phyloP scores from a whole-genome alignment of 164 flowering plant species.

The Vitis amurensis region DNA sequence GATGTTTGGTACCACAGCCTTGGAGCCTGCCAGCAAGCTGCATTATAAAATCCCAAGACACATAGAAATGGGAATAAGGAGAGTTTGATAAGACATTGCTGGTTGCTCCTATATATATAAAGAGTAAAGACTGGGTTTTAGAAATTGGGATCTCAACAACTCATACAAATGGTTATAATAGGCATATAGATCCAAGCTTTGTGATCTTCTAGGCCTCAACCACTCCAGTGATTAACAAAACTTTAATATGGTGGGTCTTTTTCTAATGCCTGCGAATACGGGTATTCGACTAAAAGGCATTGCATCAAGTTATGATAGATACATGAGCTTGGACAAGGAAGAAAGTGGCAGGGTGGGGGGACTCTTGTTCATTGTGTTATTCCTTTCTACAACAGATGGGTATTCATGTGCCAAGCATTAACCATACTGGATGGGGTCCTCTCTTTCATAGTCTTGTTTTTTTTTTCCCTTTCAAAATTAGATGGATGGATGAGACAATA shows the following conservation, averaged over 20 bases:
- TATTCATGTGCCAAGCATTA: not conserved
- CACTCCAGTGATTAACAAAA: not conserved
- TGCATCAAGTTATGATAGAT: conserved; percentile 11
- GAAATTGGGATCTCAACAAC: too few species aligned
- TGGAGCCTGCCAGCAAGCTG: too few species aligned
- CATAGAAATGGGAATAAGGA: too few species aligned
- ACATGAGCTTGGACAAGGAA: conserved; percentile 13
- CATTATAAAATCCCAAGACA: too few species aligned
- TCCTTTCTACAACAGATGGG: conserved; percentile 2
- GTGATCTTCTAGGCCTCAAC: conserved; percentile 7
- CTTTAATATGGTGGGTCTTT: conserved; percentile 1
- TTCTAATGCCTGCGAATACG: not conserved
- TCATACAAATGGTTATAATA: too few species aligned
- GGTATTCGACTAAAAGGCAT: conserved; percentile 2
- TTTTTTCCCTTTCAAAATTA: too few species aligned
- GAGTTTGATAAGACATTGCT: too few species aligned
- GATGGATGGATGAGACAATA: too few species aligned
- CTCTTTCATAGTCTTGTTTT: too few species aligned
- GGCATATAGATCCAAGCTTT: not conserved
- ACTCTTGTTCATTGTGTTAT: not conserved
- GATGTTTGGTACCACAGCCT: too few species aligned
- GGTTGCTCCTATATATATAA: too few species aligned
- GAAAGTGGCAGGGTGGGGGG: not conserved
- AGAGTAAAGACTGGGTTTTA: too few species aligned
- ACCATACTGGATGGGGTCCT: not conserved